Evolutionary conservation across 495 filamentous ascomycete species (phyloP).

Genomic region (Friedmanniomyces simplex): DNA sequence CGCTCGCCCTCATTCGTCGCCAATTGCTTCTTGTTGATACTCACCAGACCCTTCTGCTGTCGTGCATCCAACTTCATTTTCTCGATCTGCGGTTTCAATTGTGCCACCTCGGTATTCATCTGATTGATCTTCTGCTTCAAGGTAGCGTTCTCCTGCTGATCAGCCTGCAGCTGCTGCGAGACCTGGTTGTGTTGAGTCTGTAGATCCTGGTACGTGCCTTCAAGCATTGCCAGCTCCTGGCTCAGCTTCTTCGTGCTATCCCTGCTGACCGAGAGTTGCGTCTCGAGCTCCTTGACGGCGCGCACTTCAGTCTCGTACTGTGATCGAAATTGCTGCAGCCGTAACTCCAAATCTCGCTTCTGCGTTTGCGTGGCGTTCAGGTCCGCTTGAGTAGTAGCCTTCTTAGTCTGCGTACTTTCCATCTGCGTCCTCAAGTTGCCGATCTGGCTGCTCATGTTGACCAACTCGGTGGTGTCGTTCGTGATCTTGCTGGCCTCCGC

Average conservation of each 20-base stretch:
- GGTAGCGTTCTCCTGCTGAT: conserved; percentile 76
- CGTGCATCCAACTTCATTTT: conserved; percentile 80
- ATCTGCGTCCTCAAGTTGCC: conserved; percentile 83
- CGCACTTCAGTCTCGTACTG: conserved; percentile 91
- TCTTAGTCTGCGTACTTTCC: conserved; percentile 77
- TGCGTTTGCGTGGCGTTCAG: conserved; percentile 67
- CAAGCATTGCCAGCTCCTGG: conserved; percentile 68
- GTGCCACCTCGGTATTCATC: conserved; percentile 67
- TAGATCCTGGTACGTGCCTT: conserved; percentile 72
- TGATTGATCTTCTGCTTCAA: conserved; percentile 80
- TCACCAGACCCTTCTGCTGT: conserved; percentile 88
- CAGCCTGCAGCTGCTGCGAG: conserved; percentile 61
- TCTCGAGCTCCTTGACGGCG: conserved; percentile 72
- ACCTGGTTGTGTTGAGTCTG: conserved; percentile 74
- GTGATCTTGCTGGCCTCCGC: conserved; percentile 80
- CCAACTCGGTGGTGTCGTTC: conserved; percentile 83
- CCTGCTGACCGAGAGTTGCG: conserved; percentile 61
- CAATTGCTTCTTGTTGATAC: conserved; percentile 97
- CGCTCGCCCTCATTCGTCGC: conserved; percentile 76
- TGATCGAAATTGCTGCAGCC: conserved; percentile 68
- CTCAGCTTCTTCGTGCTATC: conserved; percentile 74
- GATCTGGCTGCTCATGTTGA: conserved; percentile 92
- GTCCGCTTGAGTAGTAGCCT: conserved; percentile 63
- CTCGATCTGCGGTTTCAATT: conserved; percentile 78
- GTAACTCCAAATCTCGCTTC: conserved; percentile 83